phyloP scores from a whole-genome alignment of 495 filamentous ascomycete species.

The Xylaria venustula region DNA sequence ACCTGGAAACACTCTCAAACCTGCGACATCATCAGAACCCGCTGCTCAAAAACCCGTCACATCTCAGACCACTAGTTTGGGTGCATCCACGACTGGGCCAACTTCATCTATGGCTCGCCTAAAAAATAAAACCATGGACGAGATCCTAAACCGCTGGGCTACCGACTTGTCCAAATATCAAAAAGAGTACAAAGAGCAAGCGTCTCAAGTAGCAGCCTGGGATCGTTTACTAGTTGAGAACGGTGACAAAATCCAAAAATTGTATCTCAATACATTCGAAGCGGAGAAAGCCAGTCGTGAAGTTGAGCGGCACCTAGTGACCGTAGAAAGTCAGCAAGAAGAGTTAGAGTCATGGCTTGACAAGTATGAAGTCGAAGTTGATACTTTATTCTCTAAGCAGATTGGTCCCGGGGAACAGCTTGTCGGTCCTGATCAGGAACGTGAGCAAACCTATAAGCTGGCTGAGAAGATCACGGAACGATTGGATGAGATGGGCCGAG shows the following conservation, averaged over 20 bases:
- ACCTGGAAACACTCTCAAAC: conserved; percentile 18
- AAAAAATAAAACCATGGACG: conserved; percentile 99
- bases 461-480: conserved; percentile 87
- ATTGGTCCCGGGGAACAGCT: conserved; percentile 62
- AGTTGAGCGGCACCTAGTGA: conserved; percentile 83
- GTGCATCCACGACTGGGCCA: conserved; percentile 74
- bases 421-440: conserved; percentile 86
- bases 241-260: conserved; percentile 83
- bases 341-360: conserved; percentile 83
- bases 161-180: conserved; percentile 93
- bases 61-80: conserved; percentile 43
- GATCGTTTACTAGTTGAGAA: conserved; percentile 90
- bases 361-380: conserved; percentile 84
- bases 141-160: conserved; percentile 98
- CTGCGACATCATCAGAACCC: conserved; percentile 25
- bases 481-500: conserved; percentile 86
- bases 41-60: conserved; percentile 27
- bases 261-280: conserved; percentile 83
- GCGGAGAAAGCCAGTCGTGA: conserved; percentile 87
- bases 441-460: conserved; percentile 88
- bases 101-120: conserved; percentile 80
- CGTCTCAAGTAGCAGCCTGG: conserved; percentile 82
- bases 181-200: conserved; percentile 89
- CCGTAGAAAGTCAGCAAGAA: conserved; percentile 87
- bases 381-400: conserved; percentile 76